These are phyloP conservation scores for Lolium rigidum DNA, from an alignment of 176 grass and related monocot genomes.

Conservation along the genomic window DNA sequence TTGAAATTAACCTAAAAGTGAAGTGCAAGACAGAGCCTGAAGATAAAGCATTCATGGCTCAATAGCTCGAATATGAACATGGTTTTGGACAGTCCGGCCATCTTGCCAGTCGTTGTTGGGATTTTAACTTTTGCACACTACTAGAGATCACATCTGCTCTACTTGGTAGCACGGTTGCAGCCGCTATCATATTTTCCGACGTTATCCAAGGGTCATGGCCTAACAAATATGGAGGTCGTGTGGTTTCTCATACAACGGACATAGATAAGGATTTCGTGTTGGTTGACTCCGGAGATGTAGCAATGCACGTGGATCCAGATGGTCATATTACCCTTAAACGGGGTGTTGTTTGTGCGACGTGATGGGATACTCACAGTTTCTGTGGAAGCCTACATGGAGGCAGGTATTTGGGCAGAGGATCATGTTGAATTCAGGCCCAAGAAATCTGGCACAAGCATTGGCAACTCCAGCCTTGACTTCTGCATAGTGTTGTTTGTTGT, in stretches of 20 bases:
- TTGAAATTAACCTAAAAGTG: neutral
- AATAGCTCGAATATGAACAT: no score
- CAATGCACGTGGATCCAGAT: neutral
- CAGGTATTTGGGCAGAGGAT: neutral
- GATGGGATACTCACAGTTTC: neutral
- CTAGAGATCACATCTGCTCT: neutral
- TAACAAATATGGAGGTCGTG: neutral
- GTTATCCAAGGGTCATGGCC: no score
- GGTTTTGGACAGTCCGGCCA: neutral
- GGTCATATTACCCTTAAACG: neutral
- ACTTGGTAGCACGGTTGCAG: neutral
- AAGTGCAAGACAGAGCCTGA: neutral
- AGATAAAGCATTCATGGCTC: neutral
- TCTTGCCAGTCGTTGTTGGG: neutral
- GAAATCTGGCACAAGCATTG: neutral
- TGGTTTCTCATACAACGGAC: neutral
- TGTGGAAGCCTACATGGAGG: neutral
- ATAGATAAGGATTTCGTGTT: neutral
- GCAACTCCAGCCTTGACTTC: neutral
- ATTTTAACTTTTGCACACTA: neutral
- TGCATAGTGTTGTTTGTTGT: neutral
- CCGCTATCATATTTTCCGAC: neutral
- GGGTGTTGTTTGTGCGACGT: neutral
- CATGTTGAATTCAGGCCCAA: neutral
- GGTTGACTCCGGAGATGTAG: neutral